These are phyloP conservation scores for Flaveria linearis DNA, from an alignment of 129 eudicot genomes.

Conservation along the genomic window DNA sequence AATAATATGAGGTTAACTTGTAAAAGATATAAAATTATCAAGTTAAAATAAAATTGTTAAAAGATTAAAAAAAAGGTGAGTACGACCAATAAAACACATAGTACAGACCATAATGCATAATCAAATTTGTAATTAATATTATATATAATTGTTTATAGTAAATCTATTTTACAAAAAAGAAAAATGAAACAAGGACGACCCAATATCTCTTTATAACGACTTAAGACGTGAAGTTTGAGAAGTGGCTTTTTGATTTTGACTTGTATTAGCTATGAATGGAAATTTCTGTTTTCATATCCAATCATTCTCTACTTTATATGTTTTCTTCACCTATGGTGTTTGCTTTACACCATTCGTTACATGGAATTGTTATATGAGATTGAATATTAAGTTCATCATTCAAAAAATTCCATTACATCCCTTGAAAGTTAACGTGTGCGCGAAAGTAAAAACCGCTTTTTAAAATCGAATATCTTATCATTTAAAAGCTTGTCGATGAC, in stretches of 20 bases:
- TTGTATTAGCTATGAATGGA: constrained; percentile 11
- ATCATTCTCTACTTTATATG: constrained; percentile 26
- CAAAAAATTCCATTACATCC: constrained; percentile 23
- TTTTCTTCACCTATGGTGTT: constrained; percentile 13
- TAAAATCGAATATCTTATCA: constrained; percentile 14
- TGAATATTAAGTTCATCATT: not conserved
- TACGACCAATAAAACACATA: no score
- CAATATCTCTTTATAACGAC: no score
- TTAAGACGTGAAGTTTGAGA: no score
- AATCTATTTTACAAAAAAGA: no score
- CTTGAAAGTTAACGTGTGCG: constrained; percentile 30
- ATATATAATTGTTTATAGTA: no score
- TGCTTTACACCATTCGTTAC: constrained; percentile 20
- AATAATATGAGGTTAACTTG: no score
- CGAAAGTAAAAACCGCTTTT: constrained; percentile 26
- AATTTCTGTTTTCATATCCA: constrained; percentile 23
- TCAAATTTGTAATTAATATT: no score
- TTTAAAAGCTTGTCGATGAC: constrained; percentile 12
- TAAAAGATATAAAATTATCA: no score
- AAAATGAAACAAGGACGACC: no score
- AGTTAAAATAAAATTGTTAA: no score
- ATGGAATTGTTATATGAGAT: constrained; percentile 17
- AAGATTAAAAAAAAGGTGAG: no score
- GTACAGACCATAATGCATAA: no score
- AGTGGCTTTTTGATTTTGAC: not conserved